Base-by-base conservation (phyloP, 257 asterid species). In the Ehretia macrophylla region DNA sequence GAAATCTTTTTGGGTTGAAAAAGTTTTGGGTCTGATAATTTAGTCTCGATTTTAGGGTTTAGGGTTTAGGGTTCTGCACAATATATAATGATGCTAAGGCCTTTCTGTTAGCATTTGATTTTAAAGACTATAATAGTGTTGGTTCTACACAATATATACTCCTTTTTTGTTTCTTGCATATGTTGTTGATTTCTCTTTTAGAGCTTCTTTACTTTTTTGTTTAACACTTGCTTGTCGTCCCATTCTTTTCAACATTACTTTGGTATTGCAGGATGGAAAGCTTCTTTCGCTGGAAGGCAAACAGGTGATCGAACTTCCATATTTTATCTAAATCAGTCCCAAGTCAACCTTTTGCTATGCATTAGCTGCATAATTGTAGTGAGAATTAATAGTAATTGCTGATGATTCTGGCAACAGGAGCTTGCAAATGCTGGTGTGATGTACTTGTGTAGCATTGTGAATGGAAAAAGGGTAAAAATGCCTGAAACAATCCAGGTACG, bases 361-460 rank as follows among this genome's bases (percentile, higher is more conserved):
- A 49, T 49, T 11, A 17, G 14, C 22, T 62, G 69, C 53, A 42
- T 62, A 16, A 11, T 35, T 19, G 21, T 35, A 12, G 47, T 55
- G 44, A 17, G 32, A 51, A 58, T 57, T 52, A 56, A 48, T 58
- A 19, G 17, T 44, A 64, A 17, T 64, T 18, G 27, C 27, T 42
- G 19, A n/a, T 69, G 11, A 38, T 60, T 70, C 39, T 69, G 62
- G 54, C 19, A 60, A 56, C 67, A 90, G 96, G 89, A 81, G 8
- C 72, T 87, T 68, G 80, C 87, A 68, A 87, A 81, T 68, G 81
- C 81, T 44, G 97, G 96, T 38, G 93, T 90, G 21, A 68, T 78
- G 85, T 83, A 85, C 75, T 80, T 90, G 48, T 83, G 93, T 56
- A 52, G 69, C 68, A 22, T 85, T 70, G 83, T 70, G 40, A 65